Conservation (phyloP, 768 basidiomycete species). For the Crassisporium funariophilum region DNA sequence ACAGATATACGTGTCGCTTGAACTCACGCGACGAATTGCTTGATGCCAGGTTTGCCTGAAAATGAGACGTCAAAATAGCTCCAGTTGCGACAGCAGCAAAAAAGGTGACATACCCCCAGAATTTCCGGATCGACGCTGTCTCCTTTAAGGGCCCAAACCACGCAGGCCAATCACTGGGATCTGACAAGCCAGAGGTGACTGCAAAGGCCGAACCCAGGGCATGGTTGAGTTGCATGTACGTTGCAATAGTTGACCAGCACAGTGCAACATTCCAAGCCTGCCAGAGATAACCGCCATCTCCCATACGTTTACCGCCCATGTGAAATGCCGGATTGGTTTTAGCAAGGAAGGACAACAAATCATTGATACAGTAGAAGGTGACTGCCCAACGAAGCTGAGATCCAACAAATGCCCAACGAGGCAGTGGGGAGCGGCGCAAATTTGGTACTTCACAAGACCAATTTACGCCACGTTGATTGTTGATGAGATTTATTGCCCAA, state of each 20-base stretch:
- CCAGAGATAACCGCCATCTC: slow-evolving; percentile 4
- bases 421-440: slow-evolving; percentile 2
- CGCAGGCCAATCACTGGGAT: slow-evolving; percentile 29
- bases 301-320: background rate
- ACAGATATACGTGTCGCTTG: slow-evolving; percentile 23
- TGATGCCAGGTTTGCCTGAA: slow-evolving; percentile 36
- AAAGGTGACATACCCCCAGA: slow-evolving; percentile 34
- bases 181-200: slow-evolving; percentile 13
- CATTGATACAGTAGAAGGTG: background rate
- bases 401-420: slow-evolving; percentile 4
- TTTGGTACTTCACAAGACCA: slow-evolving; percentile 12
- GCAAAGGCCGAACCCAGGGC: slow-evolving; percentile 1
- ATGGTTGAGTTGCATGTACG: background rate
- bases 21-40: no score
- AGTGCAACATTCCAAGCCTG: slow-evolving; percentile 9
- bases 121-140: slow-evolving; percentile 31
- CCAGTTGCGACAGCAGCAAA: background rate
- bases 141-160: slow-evolving; percentile 28
- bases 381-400: background rate
- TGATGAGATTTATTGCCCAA: slow-evolving; percentile 7
- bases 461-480: slow-evolving; percentile 9
- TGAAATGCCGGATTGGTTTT: background rate
- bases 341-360: background rate
- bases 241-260: background rate
- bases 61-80: background rate